Percentiles rank a stretch among this genome's conserved stretches.
phyloP scores from a whole-genome alignment of 352 stramenopile genomes.

The Pythium guiyangense region DNA sequence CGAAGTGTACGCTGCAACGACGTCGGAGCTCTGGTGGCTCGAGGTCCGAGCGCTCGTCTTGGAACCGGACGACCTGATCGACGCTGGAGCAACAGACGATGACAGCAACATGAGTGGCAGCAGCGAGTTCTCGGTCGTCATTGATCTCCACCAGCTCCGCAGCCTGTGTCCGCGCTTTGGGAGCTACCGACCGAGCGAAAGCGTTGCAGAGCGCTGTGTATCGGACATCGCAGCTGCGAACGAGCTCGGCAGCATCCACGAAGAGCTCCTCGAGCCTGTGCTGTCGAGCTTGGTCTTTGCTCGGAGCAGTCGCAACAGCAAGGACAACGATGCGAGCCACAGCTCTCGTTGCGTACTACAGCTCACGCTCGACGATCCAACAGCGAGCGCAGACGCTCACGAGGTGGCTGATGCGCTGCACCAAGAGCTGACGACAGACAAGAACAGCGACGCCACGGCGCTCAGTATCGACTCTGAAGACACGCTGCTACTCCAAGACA shows the following conservation, averaged over 20 bases:
- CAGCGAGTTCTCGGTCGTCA: slow-evolving; percentile 12
- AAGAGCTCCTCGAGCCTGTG: slow-evolving; percentile 40
- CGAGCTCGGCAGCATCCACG: slow-evolving; percentile 48
- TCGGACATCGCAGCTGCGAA: slow-evolving; percentile 4
- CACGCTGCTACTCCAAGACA: no score
- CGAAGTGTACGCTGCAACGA: slow-evolving; percentile 43
- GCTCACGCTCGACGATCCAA: slow-evolving; percentile 29
- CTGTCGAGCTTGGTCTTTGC: slow-evolving; percentile 24
- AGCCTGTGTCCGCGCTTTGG: slow-evolving; percentile 31
- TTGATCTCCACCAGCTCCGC: slow-evolving; percentile 37
- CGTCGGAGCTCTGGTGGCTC: slow-evolving; percentile 61
- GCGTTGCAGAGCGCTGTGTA: slow-evolving; percentile 2
- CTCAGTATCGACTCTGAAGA: no score
- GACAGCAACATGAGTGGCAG: no score
- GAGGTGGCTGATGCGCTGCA: no score
- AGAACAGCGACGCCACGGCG: no score
- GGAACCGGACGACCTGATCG: slow-evolving; percentile 7
- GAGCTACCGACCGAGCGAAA: slow-evolving; percentile 52
- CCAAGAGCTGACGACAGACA: no score
- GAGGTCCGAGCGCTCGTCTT: slow-evolving; percentile 37
- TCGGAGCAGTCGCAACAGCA: slow-evolving; percentile 1
- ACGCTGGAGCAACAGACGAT: neutral
- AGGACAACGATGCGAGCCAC: neutral
- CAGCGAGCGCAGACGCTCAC: no score
- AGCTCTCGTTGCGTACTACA: slow-evolving; percentile 8